Evolutionary conservation across 768 basidiomycete genomes (phyloP).

Genomic region (Lyophyllum semitale): DNA sequence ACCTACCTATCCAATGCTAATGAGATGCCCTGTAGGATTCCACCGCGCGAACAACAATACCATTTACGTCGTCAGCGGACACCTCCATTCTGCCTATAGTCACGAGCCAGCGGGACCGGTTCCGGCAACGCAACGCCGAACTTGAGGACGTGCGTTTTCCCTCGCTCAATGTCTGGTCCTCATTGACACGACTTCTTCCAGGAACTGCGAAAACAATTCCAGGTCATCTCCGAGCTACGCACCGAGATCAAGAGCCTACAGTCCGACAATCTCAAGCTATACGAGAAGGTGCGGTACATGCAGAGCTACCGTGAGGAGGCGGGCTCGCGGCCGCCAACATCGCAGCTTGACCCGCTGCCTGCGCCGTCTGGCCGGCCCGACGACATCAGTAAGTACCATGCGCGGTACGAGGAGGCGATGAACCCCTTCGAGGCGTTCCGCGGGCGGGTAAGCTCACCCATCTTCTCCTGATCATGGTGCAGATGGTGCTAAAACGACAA

Average conservation of each 20-base stretch:
- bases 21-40: conserved; percentile 6
- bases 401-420: conserved; percentile 94
- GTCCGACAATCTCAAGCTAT: conserved; percentile 94
- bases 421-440: conserved; percentile 99
- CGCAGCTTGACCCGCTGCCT: conserved; percentile 73
- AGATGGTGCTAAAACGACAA: background rate
- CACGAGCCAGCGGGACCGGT: conserved; percentile 95
- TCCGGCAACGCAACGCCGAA: conserved; percentile 95
- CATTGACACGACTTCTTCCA: conserved; percentile 28
- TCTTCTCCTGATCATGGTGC: conserved; percentile 2
- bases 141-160: conserved; percentile 79
- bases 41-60: conserved; percentile 12
- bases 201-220: conserved; percentile 96
- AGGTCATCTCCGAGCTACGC: conserved; percentile 91
- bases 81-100: conserved; percentile 98
- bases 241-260: conserved; percentile 90
- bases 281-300: conserved; percentile 99
- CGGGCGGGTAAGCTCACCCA: conserved; percentile 69
- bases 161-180: background rate
- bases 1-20: background rate
- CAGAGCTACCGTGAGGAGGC: conserved; percentile 90
- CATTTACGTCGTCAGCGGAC: conserved; percentile 58
- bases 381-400: conserved; percentile 86
- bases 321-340: conserved; percentile 51
- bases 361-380: conserved; percentile 46